Percentiles rank a stretch among this genome's conserved stretches.
These are phyloP conservation scores for Lathyrus tuberosus DNA, from an alignment of 306 rosid species.

Conservation along the genomic window DNA sequence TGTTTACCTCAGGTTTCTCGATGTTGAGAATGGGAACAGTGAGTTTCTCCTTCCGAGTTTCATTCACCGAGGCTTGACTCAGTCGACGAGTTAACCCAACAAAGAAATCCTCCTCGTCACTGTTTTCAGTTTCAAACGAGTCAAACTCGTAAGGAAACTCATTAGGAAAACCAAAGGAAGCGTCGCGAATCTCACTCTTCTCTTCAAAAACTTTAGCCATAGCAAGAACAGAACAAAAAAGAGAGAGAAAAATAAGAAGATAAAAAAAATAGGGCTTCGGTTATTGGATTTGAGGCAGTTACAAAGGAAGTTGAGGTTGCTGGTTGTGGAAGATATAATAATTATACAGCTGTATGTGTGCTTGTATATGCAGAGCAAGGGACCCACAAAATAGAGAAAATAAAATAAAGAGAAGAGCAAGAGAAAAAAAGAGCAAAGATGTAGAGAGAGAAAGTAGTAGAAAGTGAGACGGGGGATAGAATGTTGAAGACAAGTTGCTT, in stretches of 20 bases:
- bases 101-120: conserved; percentile 82
- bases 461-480: conserved; percentile 39
- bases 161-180: conserved; percentile 50
- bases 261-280: not conserved
- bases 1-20: conserved; percentile 52
- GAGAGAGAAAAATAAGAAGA: not conserved
- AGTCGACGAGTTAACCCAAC: conserved; percentile 71
- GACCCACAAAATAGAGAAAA: conserved; percentile 43
- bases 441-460: not conserved
- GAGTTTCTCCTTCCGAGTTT: conserved; percentile 47
- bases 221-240: not conserved
- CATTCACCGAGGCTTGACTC: conserved; percentile 55
- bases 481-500: conserved; percentile 75
- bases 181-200: conserved; percentile 8
- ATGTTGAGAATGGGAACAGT: conserved; percentile 37
- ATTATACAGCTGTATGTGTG: conserved; percentile 46
- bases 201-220: conserved; percentile 49
- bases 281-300: conserved; percentile 28
- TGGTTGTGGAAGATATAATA: conserved; percentile 64
- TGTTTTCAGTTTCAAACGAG: conserved; percentile 51
- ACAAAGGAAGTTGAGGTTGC: conserved; percentile 40
- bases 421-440: not conserved
- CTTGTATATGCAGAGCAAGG: conserved; percentile 48
- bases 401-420: not conserved
- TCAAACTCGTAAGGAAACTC: conserved; percentile 85